phyloP scores from a whole-genome alignment of 805 yeast genomes.

The Suhomyces faveliae region DNA sequence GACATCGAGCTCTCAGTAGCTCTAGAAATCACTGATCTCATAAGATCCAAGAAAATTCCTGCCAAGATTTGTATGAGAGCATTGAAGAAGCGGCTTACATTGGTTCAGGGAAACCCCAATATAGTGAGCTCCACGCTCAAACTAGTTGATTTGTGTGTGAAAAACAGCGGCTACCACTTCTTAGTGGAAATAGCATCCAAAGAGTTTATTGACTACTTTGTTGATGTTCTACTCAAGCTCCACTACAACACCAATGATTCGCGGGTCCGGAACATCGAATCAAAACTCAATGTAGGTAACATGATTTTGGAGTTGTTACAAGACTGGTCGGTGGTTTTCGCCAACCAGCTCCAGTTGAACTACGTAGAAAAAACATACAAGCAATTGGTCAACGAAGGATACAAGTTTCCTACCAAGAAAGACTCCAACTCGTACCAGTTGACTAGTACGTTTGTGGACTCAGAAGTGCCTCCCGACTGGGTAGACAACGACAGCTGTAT shows the following conservation, averaged over 20 bases:
- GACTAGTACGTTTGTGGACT: conserved; percentile 59
- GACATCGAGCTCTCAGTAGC: conserved; percentile 73
- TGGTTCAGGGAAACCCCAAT: conserved; percentile 69
- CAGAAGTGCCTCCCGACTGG: conserved; percentile 97
- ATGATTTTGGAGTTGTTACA: conserved; percentile 64
- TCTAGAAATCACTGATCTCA: conserved; percentile 82
- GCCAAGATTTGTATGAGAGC: conserved; percentile 83
- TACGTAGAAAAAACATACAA: conserved; percentile 65
- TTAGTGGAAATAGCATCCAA: conserved; percentile 73
- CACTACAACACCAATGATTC: conserved; percentile 35
- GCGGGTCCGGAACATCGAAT: conserved; percentile 17
- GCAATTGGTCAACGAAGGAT: conserved; percentile 59
- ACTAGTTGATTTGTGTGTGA: conserved; percentile 80
- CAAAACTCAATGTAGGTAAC: conserved; percentile 47
- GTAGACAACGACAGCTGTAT: conserved; percentile 92
- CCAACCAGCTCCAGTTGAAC: conserved; percentile 59
- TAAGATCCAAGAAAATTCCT: conserved; percentile 75
- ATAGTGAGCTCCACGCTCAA: conserved; percentile 72
- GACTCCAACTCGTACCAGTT: conserved; percentile 31
- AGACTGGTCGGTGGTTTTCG: conserved; percentile 75
- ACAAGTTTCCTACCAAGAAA: conserved; percentile 56
- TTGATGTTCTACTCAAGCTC: conserved; percentile 41
- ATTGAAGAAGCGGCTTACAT: conserved; percentile 69
- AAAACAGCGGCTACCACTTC: conserved; percentile 89
- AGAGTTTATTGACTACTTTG: conserved; percentile 82